Percentiles rank a stretch among this genome's conserved stretches.
These are phyloP conservation scores for Ustilago vetiveriae DNA, from an alignment of 1,284 basidiomycete species.

Conservation along the genomic window DNA sequence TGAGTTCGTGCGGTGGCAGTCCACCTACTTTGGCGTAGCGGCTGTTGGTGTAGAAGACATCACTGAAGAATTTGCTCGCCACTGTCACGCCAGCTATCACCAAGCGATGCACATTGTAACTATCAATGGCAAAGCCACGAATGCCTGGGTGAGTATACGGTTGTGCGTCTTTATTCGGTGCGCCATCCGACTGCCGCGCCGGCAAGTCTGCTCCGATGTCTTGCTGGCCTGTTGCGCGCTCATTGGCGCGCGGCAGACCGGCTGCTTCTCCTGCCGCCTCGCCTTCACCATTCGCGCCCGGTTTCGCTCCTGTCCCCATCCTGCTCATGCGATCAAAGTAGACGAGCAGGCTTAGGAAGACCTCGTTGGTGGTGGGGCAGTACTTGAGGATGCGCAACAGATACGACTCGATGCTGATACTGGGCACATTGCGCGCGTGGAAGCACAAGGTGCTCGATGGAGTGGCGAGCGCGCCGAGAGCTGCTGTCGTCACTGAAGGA, in stretches of 20 bases:
- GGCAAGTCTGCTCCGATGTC: background rate
- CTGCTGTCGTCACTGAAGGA: constrained; percentile 75
- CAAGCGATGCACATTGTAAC: constrained; percentile 93
- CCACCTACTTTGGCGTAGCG: constrained; percentile 98
- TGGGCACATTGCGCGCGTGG: constrained; percentile 93
- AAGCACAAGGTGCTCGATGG: constrained; percentile 88
- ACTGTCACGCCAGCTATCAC: constrained; percentile 98
- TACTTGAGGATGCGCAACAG: constrained; percentile 95
- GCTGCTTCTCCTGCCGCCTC: constrained; percentile 50
- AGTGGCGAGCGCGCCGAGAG: constrained; percentile 78
- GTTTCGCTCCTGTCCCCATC: constrained; percentile 71
- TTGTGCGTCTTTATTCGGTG: constrained; percentile 3
- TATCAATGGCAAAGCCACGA: constrained; percentile 89
- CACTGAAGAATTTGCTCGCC: constrained; percentile 97
- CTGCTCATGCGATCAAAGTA: constrained; percentile 88
- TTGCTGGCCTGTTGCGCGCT: constrained; percentile 24
- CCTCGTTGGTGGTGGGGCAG: constrained; percentile 97
- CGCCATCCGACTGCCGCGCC: constrained; percentile 10
- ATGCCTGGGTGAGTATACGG: constrained; percentile 53
- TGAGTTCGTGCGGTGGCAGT: constrained; percentile 89
- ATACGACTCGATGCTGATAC: constrained; percentile 93
- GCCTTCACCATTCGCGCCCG: constrained; percentile 42
- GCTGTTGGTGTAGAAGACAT: constrained; percentile 99
- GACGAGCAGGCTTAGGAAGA: constrained; percentile 90
- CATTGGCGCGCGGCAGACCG: constrained; percentile 39